A percentile compares a stretch with the other conserved stretches of the same genome.
Evolutionary conservation across 2,329 filamentous ascomycete species (phyloP).

Genomic region (Truncatella angustata): DNA sequence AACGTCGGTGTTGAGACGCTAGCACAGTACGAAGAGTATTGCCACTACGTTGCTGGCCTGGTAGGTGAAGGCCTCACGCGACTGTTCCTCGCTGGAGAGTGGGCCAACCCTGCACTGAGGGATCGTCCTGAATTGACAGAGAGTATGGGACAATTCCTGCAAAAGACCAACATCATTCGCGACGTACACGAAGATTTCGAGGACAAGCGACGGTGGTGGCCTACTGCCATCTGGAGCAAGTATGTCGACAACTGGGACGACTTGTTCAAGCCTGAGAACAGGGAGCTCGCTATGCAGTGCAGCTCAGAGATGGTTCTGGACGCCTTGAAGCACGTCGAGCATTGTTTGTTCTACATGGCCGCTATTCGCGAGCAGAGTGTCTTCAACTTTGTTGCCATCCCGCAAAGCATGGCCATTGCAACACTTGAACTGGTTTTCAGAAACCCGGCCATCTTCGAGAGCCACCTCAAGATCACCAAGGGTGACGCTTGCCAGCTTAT

Average conservation of each 20-base stretch:
- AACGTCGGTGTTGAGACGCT: constrained; percentile 77
- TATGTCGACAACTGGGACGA: constrained; percentile 88
- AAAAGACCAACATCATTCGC: constrained; percentile 98
- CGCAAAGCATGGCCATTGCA: constrained; percentile 95
- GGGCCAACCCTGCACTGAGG: constrained; percentile 82
- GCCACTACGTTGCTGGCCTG: constrained; percentile 97
- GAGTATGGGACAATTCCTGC: constrained; percentile 95
- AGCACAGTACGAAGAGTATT: constrained; percentile 93
- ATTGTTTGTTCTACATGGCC: constrained; percentile 97
- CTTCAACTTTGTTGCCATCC: constrained; percentile 98
- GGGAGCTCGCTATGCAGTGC: constrained; percentile 76
- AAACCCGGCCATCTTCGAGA: constrained; percentile 81
- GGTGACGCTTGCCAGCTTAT: constrained; percentile 90
- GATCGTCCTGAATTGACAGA: constrained; percentile 80
- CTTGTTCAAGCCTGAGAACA: constrained; percentile 79
- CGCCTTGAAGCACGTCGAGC: constrained; percentile 80
- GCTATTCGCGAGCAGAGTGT: constrained; percentile 93
- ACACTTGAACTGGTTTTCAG: constrained; percentile 90
- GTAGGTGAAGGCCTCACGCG: constrained; percentile 91
- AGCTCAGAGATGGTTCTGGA: constrained; percentile 93
- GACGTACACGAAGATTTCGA: constrained; percentile 88
- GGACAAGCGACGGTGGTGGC: constrained; percentile 90
- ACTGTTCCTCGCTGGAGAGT: constrained; percentile 81
- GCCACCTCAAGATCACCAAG: constrained; percentile 95
- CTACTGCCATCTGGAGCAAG: constrained; percentile 95